Base-by-base conservation (phyloP, 176 grass and related monocot species). In the Saccharum officinarum region DNA sequence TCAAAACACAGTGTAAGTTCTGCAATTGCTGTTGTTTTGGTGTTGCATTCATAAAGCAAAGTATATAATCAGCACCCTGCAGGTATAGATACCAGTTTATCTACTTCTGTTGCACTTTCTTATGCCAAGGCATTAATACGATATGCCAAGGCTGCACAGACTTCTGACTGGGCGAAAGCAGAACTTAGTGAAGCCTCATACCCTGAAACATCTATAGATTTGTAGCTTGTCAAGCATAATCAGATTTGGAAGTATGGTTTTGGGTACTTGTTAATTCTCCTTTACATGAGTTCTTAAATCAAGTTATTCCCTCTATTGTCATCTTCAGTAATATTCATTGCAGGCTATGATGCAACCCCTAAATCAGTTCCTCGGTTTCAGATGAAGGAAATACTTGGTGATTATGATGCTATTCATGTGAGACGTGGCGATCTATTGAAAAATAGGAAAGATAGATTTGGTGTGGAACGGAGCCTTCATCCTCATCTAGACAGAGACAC, bases 341-440 rank as follows among this genome's bases (percentile, higher is more conserved):
- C 5, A 20, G 30, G 18, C 16, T 78, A 8, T 84, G 49, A 18
- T 60, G 37, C 17, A 78, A 7, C n/a, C 14, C 42, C 55, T 78
- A 63, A 85, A 77, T 33, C 26, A 69, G 6, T 80, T 73, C 1
- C 71, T 80, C 64, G 31, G 28, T 88, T 76, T 65, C 71, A 95
- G 93, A 91, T 95, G 71, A 92, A 92, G 91, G 57, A 81, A 52
- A 42, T 76, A 76, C 90, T 95, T 91, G 91, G 93, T 63, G 86
- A 95, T 36, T 95, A 95, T 85, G 93, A 95, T 91, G 93, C 88
- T 71, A 95, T 95, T 84, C 93, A 95, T 87, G 93, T 95, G 76
- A 89, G 93, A 6, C 90, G 93, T 79, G 93, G 90, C 22, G 90
- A 92, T 86, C 89, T 86, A 42, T 37, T 92, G 16, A 95, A 95